A percentile compares a stretch with the other conserved stretches of the same genome.
Conservation (phyloP, 106 monocot genomes). For the Hemerocallis citrina region DNA sequence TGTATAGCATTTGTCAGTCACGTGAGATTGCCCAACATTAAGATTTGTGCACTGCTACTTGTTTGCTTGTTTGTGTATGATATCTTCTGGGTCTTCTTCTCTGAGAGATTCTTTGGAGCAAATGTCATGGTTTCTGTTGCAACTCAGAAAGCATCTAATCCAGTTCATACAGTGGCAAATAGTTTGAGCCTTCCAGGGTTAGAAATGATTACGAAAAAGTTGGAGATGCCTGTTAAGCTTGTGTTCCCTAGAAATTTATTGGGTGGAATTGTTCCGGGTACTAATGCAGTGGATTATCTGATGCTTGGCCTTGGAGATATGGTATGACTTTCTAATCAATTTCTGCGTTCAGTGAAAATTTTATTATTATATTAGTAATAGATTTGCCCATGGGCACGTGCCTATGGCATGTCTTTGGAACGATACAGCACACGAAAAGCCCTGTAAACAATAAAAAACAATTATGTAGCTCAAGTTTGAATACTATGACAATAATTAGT, state of each 20-base stretch:
- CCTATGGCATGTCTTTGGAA: too few species aligned
- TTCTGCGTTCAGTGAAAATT: too few species aligned
- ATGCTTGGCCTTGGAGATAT: conserved; percentile 99
- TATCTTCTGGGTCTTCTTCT: conserved; percentile 98
- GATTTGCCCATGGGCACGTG: too few species aligned
- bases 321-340: conserved; percentile 33
- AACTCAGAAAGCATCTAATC: conserved; percentile 91
- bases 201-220: conserved; percentile 80
- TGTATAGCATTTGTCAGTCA: conserved; percentile 97
- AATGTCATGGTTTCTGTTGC: conserved; percentile 99
- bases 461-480: too few species aligned
- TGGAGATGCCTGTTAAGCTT: conserved; percentile 94
- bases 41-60: conserved; percentile 80
- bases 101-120: conserved; percentile 90
- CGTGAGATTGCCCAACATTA: conserved; percentile 81
- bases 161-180: conserved; percentile 79
- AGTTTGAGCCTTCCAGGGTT: conserved; percentile 86
- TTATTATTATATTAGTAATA: too few species aligned
- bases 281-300: conserved; percentile 53
- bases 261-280: conserved; percentile 44
- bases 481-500: too few species aligned
- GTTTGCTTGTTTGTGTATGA: conserved; percentile 86
- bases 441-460: too few species aligned
- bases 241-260: conserved; percentile 85
- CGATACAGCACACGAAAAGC: too few species aligned